A percentile compares a stretch with the other conserved stretches of the same genome.
Evolutionary conservation across 225 moss, liverwort and hornwort genomes (phyloP).

Genomic region (Anthoceros angustus): DNA sequence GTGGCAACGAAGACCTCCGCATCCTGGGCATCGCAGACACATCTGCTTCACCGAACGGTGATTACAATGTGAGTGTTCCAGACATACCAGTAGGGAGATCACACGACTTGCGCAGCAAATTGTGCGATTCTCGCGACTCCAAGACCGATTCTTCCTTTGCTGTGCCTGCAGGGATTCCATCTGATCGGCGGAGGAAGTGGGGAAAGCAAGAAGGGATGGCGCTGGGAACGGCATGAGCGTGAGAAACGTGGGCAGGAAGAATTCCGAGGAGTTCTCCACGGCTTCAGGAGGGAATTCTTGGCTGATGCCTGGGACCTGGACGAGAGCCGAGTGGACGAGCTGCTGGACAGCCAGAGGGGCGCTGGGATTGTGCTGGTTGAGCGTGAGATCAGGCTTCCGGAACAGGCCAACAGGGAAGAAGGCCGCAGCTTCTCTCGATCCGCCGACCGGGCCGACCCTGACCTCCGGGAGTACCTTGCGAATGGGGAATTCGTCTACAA

Average conservation of each 20-base stretch:
- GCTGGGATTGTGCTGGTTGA: background rate
- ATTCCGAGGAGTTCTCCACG: background rate
- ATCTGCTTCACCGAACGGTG: background rate
- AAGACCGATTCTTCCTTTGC: too few species aligned
- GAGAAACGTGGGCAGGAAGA: background rate
- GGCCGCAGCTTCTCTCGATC: background rate
- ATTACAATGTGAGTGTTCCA: background rate
- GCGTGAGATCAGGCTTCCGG: background rate
- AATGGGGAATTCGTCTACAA: background rate
- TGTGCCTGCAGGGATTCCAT: too few species aligned
- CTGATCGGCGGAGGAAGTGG: too few species aligned
- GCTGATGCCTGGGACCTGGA: background rate
- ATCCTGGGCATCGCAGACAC: background rate
- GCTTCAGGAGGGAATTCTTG: conserved; percentile 1
- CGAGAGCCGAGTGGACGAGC: background rate
- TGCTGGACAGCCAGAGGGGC: background rate
- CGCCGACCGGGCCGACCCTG: background rate
- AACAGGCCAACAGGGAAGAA: background rate
- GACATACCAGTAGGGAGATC: background rate
- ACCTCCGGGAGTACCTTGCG: background rate
- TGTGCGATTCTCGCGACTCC: background rate
- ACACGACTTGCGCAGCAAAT: background rate
- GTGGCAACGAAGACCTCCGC: background rate
- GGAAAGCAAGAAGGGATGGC: background rate
- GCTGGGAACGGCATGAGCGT: background rate